Percentiles rank a stretch among this genome's conserved stretches.
Conservation (phyloP, 495 filamentous ascomycete genomes). For the Tuber borchii region DNA sequence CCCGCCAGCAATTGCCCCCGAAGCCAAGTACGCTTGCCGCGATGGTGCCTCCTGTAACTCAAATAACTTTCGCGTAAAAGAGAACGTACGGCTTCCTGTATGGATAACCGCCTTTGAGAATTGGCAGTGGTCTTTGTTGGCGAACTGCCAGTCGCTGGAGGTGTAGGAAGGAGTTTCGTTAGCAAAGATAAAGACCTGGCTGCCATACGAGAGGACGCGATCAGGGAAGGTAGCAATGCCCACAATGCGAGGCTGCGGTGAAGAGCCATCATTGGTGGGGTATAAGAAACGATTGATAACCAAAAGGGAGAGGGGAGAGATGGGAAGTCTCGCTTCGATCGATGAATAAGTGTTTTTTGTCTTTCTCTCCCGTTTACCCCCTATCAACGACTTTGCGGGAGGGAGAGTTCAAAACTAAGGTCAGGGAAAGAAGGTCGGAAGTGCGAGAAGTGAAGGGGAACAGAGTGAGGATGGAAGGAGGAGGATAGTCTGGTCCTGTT, state of each 20-base stretch:
- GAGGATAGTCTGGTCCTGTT: neutral
- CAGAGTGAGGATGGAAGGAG: constrained; percentile 4
- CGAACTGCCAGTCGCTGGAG: constrained; percentile 12
- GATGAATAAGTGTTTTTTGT: neutral
- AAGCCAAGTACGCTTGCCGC: constrained; percentile 81
- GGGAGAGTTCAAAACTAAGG: neutral
- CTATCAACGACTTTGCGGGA: constrained; percentile 1
- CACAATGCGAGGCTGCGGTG: constrained; percentile 35
- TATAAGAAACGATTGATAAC: neutral
- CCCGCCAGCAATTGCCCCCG: constrained; percentile 69
- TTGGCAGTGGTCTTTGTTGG: constrained; percentile 12
- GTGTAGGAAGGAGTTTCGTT: too few relatives aligned
- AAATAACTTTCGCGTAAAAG: constrained; percentile 31
- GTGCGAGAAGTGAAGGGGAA: constrained; percentile 14
- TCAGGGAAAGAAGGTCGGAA: neutral
- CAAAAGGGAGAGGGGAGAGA: neutral
- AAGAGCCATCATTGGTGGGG: constrained; percentile 25
- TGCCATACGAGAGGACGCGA: constrained; percentile 27
- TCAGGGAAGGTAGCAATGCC: constrained; percentile 27
- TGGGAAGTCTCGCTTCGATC: neutral
- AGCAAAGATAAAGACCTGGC: constrained; percentile 36
- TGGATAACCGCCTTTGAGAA: constrained; percentile 29
- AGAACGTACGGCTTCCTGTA: constrained; percentile 41
- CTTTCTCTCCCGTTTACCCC: neutral
- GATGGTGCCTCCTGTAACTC: constrained; percentile 64